phyloP scores from a whole-genome alignment of 139 green algal genomes.

The Micromonas commoda region DNA sequence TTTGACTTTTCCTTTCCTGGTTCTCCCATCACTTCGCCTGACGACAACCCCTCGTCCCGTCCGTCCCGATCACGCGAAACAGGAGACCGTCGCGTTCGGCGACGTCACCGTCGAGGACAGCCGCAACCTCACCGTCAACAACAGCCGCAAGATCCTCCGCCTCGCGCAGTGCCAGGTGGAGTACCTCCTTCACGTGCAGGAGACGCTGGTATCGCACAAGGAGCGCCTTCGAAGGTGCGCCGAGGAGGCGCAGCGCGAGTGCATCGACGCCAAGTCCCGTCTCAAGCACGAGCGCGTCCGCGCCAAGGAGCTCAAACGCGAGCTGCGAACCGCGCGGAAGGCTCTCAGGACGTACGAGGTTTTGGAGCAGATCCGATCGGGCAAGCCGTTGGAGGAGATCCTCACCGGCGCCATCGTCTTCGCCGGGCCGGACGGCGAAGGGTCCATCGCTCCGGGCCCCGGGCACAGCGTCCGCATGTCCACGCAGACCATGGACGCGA shows the following conservation, averaged over 20 bases:
- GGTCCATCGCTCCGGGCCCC: too few species aligned
- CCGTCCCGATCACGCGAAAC: background rate
- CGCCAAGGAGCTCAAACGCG: background rate
- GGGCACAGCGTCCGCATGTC: background rate
- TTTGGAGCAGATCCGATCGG: background rate
- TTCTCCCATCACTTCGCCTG: background rate
- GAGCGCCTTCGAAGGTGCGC: background rate
- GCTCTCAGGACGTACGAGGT: background rate
- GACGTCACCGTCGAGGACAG: background rate
- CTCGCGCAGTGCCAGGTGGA: background rate
- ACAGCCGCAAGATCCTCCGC: background rate
- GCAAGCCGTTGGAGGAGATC: background rate
- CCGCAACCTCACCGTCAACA: background rate
- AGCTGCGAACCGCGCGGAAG: background rate
- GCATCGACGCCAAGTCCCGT: background rate
- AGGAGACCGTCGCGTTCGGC: slow-evolving; percentile 10
- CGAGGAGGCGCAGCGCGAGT: background rate
- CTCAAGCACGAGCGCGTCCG: background rate
- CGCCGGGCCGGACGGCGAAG: background rate
- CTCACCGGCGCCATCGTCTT: background rate
- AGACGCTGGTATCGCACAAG: slow-evolving; percentile 1
- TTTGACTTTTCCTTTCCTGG: background rate
- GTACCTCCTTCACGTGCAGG: slow-evolving; percentile 15
- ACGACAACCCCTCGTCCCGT: background rate
- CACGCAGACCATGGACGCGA: background rate